Base-by-base conservation (phyloP, 2,329 filamentous ascomycete species). In the Albophoma yamanashiensis region DNA sequence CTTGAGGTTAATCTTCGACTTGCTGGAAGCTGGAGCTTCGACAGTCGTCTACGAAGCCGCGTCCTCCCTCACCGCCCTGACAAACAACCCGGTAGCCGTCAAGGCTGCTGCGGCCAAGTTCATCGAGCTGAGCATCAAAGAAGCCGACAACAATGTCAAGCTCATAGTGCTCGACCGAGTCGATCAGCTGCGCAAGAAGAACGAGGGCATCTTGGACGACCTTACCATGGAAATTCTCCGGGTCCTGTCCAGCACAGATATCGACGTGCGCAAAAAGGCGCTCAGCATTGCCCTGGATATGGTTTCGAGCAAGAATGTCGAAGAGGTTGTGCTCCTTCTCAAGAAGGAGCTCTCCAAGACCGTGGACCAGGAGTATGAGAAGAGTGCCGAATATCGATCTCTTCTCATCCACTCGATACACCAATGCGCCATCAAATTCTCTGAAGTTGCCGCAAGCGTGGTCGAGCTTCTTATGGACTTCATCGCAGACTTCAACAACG, bases 341-440 rank as follows among this genome's bases (percentile, higher is more conserved):
- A 99, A 99, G 80, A 99, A 99, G 75, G 94, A 99, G 72, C 84
- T 99, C 36, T 87, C 91, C 64, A 99, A 97, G 82, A 99, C 94
- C 0, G 91, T 97, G 52, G 92, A 99, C 69, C 92, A 97, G 74
- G 92, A 97, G 74, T 97, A 97, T 76, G 94, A 99, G 79, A 97
- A 97, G 85, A 96, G 95, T 76, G 86, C 86, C 71, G 92, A 96
- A 75, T 97, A 97, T 75, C 89, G 94, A 67, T 92, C 95, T 69
- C 83, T 99, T 11, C 82, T 99, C 63, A 97, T 99, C 66, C 92
- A 97, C 74, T 91, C 92, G 43, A 99, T 99, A 70, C 94, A 99
- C 74, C 92, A 95, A 73, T 97, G 94, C 74, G 94, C 94, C 67
- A 97, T 99, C 81, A 97, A 96, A 72, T 97, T 97, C 79, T 97